Evolutionary conservation across 2,329 filamentous ascomycete genomes (phyloP), one percentile per base, ranked within the genome.

Genomic region (Fusarium redolens): DNA sequence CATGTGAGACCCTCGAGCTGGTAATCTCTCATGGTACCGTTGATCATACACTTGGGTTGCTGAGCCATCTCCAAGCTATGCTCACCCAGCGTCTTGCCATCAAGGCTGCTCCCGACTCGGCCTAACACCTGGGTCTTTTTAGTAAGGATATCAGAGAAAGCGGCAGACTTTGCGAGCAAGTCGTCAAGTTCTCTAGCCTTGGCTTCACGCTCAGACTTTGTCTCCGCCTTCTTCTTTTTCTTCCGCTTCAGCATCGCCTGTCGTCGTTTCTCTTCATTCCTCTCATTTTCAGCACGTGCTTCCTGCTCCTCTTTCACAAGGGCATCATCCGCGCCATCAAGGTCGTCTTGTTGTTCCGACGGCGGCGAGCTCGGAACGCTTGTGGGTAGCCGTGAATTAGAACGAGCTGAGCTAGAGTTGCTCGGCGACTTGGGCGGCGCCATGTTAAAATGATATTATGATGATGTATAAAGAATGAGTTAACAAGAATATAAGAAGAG

Each of bases 1-100:
- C 96, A 99, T 1, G 97, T 97, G 2, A 99, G 82, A 0, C 96
- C 96, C 79, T 98, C 96, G 0, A 99, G 84, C 77, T 99, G 96
- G 79, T 99, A 99, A 70, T 93, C 92, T 22, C 95, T 88, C 96
- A 99, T 98, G 7, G 91, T 92, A 3, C 96, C 96, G 9, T 94
- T 94, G 1, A 92, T 91, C 76, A 99, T 91, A 65, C 95, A 90
- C 71, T 92, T 91, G 0, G 96, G 96, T 79, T 99, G 96, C 69
- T 92, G 87, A 0, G 95, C 96, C 80, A 97, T 94, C 63, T 91
- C 87, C 20, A 98, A 82, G 60, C 95, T 88, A 61, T 91, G 90
- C 68, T 91, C 89, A 10, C 89, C 88, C 0, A 92, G 80, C 0
- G 87, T 83, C 74, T 90, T 86, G 17, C 89, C 90, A 64, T 91